Evolutionary conservation across 176 grass and related monocot genomes (phyloP).

Genomic region (Zoysia japonica): DNA sequence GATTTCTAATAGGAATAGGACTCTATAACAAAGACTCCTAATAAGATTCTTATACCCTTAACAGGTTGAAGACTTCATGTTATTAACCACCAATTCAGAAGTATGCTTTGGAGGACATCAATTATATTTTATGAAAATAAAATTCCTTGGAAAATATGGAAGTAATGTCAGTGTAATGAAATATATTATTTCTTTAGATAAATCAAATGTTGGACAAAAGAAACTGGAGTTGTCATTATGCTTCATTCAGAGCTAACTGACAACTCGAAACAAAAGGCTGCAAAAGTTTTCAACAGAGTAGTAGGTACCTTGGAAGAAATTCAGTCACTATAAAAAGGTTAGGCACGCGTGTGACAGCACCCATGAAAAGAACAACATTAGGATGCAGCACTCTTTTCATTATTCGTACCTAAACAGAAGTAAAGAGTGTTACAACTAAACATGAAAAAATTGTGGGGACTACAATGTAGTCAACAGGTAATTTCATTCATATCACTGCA

Average conservation of each 20-base stretch:
- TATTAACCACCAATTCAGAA: neutral
- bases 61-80: neutral
- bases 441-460: neutral
- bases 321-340: constrained; percentile 94
- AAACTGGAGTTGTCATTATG: neutral
- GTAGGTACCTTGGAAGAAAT: constrained; percentile 92
- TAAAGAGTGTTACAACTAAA: constrained; percentile 16
- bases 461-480: neutral
- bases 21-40: no score
- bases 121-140: neutral
- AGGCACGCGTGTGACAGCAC: constrained; percentile 82
- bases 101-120: neutral
- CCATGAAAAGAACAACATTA: constrained; percentile 99
- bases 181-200: neutral
- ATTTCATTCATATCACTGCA: neutral
- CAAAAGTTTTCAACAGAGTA: constrained; percentile 33
- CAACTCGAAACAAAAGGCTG: constrained; percentile 23
- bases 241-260: neutral
- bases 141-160: neutral
- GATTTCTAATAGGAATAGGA: no score
- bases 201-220: neutral
- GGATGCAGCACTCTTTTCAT: constrained; percentile 97
- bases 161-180: neutral
- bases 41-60: no score
- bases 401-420: constrained; percentile 75